These are phyloP conservation scores for Xylaria palmicola DNA, from an alignment of 495 filamentous ascomycete genomes.

Conservation along the genomic window DNA sequence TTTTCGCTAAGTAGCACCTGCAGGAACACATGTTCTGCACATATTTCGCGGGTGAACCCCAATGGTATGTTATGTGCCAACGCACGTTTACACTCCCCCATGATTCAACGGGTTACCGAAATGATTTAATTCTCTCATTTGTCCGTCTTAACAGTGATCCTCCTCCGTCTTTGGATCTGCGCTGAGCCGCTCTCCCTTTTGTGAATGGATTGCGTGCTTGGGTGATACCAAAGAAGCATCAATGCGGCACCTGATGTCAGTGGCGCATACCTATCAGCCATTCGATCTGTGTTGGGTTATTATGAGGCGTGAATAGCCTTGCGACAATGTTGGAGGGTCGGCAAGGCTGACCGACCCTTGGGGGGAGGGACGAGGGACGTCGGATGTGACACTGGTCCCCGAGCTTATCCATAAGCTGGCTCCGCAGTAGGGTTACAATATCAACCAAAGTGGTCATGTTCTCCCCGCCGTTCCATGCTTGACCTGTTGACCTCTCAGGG, in stretches of 20 bases:
- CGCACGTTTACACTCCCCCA: not conserved
- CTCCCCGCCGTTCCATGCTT: not conserved
- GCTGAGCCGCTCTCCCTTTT: slow-evolving; percentile 1
- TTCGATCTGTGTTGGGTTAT: not conserved
- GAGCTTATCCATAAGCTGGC: slow-evolving; percentile 4
- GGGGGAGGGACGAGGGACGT: too few relatives aligned
- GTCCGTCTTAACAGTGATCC: not conserved
- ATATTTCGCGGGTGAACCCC: not conserved
- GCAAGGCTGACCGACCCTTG: slow-evolving; percentile 11
- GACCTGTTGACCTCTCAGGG: not conserved
- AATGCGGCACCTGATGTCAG: slow-evolving; percentile 12
- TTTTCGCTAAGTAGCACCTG: not conserved
- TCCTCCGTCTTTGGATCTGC: slow-evolving; percentile 14
- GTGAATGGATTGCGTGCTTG: slow-evolving; percentile 1
- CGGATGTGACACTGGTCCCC: slow-evolving; percentile 8
- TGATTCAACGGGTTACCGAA: not conserved
- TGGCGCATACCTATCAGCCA: not conserved
- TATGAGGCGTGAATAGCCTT: slow-evolving; percentile 13
- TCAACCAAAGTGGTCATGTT: not conserved
- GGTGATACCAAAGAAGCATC: not conserved
- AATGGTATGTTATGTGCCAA: slow-evolving; percentile 7
- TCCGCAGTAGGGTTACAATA: slow-evolving; percentile 4
- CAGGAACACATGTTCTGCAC: slow-evolving; percentile 12
- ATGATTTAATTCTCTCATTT: not conserved
- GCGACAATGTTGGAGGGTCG: not conserved